Percentiles rank a stretch among this genome's conserved stretches.
These are phyloP conservation scores for Hypericum androsaemum DNA, from an alignment of 345 rosid genomes.

Conservation along the genomic window DNA sequence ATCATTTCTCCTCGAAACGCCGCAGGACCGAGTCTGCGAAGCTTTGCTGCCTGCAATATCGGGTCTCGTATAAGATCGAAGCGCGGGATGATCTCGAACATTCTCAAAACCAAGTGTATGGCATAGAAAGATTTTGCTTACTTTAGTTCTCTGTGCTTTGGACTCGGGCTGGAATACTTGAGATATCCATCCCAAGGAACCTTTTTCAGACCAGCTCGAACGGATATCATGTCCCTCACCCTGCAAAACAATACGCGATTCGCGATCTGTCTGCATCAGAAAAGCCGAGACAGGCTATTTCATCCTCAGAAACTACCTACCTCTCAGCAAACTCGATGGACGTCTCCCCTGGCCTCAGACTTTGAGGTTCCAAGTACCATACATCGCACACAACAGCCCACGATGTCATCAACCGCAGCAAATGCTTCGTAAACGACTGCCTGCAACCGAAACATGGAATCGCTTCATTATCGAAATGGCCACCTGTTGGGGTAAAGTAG, in stretches of 20 bases:
- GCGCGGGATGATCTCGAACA: too few species aligned
- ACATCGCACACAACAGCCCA: conserved; percentile 99
- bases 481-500: neutral
- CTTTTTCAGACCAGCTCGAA: conserved; percentile 82
- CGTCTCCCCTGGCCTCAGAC: conserved; percentile 72
- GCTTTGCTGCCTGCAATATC: too few species aligned
- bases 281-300: neutral
- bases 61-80: too few species aligned
- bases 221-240: conserved; percentile 85
- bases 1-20: too few species aligned
- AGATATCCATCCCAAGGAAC: conserved; percentile 99
- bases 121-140: conserved; percentile 29
- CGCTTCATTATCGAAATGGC: conserved; percentile 1
- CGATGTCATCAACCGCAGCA: conserved; percentile 94
- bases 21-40: too few species aligned
- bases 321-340: conserved; percentile 96
- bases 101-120: too few species aligned
- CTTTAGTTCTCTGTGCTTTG: conserved; percentile 92
- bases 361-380: conserved; percentile 97
- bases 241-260: conserved; percentile 23
- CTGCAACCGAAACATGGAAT: conserved; percentile 32
- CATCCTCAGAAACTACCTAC: conserved; percentile 22
- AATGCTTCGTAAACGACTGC: conserved; percentile 95
- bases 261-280: neutral
- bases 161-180: conserved; percentile 89